phyloP scores from a whole-genome alignment of 1,139 yeast genomes.

The Debaryomycetaceae sp. region DNA sequence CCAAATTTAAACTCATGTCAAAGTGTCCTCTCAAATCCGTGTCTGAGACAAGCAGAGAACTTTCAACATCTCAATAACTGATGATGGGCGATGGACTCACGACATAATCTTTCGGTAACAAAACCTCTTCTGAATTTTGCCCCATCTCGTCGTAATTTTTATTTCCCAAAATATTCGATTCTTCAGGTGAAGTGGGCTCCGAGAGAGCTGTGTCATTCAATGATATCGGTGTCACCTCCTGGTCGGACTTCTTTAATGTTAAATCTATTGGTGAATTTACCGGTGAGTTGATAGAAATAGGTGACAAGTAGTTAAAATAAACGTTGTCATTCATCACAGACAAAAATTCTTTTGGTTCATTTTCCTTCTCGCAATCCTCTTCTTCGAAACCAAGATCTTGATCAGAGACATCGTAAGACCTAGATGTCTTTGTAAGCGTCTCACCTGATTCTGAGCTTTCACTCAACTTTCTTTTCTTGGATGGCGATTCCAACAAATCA shows the following conservation, averaged over 20 bases:
- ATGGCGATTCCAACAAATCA: constrained; percentile 7
- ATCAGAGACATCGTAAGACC: neutral
- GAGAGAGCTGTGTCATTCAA: constrained; percentile 3
- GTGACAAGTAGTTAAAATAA: constrained; percentile 40
- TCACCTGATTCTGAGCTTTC: neutral
- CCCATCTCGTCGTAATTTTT: constrained; percentile 37
- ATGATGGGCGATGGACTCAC: constrained; percentile 4
- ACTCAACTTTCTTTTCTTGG: constrained; percentile 8
- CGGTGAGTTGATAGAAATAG: constrained; percentile 44
- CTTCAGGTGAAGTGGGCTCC: constrained; percentile 4
- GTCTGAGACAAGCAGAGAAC: constrained; percentile 36
- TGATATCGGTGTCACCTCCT: constrained; percentile 10
- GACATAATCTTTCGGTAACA: constrained; percentile 20
- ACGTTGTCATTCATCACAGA: constrained; percentile 11
- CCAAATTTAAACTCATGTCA: constrained; percentile 1
- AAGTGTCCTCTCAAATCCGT: neutral
- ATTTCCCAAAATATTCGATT: constrained; percentile 10
- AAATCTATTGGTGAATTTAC: constrained; percentile 40
- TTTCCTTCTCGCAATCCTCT: constrained; percentile 1
- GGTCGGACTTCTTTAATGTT: constrained; percentile 25
- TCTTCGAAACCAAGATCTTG: constrained; percentile 7
- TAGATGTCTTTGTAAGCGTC: neutral
- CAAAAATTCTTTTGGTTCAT: constrained; percentile 10
- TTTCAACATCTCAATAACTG: constrained; percentile 11
- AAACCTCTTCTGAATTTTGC: constrained; percentile 54